Evolutionary conservation across 371 early-diverging fungal species (phyloP), one percentile per base, ranked within the genome.

Genomic region (Ordospora pajunii): DNA sequence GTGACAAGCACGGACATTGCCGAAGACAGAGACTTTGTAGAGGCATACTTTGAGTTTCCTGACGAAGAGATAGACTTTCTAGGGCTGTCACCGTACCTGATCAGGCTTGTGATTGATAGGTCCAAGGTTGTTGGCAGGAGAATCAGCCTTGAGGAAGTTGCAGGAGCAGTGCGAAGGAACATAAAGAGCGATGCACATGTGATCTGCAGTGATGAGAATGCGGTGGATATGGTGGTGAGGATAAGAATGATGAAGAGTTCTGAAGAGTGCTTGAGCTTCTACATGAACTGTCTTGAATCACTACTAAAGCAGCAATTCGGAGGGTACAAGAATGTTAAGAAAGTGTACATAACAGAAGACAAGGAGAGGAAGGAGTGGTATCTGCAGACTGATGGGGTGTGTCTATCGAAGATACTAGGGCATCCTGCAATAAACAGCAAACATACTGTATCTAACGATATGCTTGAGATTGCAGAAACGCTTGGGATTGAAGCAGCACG

Each of bases 401-500:
- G 94, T 75, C 83, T 99, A 74, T 85, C 87, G 71, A 88, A 92
- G 66, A 93, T 96, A 51, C 87, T 97, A 81, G 86, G 89, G 75
- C 88, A 90, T 76, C 86, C 90, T 40, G 89, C 90, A 77, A 91
- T 97, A 12, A 92, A 94, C 78, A 83, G 88, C 37, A 85, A 80
- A 17, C 88, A 89, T 67, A 91, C 92, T 2, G 90, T 89, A 78
- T 91, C 93, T 42, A 97, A 99, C 87, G 91, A 91, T 82, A 88
- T 90, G 4, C 88, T 90, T 27, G 96, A 97, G 87, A 91, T 95
- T 64, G 87, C 89, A 86, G 87, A 90, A 25, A 93, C 95, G 9
- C 87, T 97, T 46, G 99, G 98, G 81, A 93, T 97, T 76, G 99
- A 99, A 84, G 98, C 97, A 5, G 90, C 91, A 12, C 88, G 98